Base-by-base conservation (phyloP, 306 rosid genomes). In the Cicer bijugum region DNA sequence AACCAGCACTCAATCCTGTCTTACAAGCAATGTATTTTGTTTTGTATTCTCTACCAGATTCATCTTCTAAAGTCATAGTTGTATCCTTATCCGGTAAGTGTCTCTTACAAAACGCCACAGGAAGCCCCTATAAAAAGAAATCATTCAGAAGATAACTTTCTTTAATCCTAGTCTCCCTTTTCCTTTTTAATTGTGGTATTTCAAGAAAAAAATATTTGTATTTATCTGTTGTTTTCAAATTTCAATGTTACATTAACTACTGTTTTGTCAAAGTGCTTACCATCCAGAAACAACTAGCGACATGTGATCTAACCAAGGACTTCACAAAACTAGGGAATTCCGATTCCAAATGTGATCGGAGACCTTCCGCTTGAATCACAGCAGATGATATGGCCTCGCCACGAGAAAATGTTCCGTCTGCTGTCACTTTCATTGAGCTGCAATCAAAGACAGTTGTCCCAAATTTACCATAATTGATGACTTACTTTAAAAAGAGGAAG, bases 261-360 rank as follows among this genome's bases (percentile, higher is more conserved):
- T 33, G 17, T 59, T 59, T 59, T 33, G 9, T 12, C 19, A 58
- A 48, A 35, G 60, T 42, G 59, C 82, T 79, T 80, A 93, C 96
- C 98, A 93, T 91, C 98, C 91, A 91, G 80, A 93, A 88, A 82
- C 93, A 91, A 68, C 91, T 85, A 42, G 94, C 91, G 56, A 89
- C 98, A 61, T 91, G 96, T 62, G 97, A 89, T 80, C 97, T 88
- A 72, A 91, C 89, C 76, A 93, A 87, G 0, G 98, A 93, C 81
- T 93, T 89, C 78, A 89, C 98, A 63, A 93, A 93, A 87, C 93
- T 90, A 57, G 96, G 98, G 69, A 75, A 84, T 56, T 63, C 85
- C 0, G 47, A 60, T 38, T 67, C 75, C 71, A 93, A 82, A 38
- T 78, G 78, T 64, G 88, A 85, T 66, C 79, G 90, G 62, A 89